Percentiles rank a stretch among this genome's conserved stretches.
Evolutionary conservation across 306 rosid species (phyloP).

Genomic region (Acacia melanoxylon): DNA sequence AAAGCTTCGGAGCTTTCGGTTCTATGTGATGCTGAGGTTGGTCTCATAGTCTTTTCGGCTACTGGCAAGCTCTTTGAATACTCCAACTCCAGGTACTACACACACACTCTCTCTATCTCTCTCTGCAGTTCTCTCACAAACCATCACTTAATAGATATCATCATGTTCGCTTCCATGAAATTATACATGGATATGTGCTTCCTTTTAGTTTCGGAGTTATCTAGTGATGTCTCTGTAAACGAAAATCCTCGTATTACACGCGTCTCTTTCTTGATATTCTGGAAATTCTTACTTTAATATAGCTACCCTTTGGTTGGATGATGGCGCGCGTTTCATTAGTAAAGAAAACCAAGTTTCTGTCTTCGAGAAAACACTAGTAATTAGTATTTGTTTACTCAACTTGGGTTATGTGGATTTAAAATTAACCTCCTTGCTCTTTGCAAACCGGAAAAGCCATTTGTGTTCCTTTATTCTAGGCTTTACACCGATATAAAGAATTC

Average conservation of each 20-base stretch:
- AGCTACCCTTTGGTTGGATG: neutral
- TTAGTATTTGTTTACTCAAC: neutral
- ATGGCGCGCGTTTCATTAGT: neutral
- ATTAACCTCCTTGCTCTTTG: neutral
- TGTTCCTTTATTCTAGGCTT: neutral
- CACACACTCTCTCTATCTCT: too few species aligned
- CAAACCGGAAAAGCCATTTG: neutral
- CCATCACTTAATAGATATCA: too few species aligned
- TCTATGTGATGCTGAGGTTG: conserved; percentile 43
- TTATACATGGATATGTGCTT: neutral
- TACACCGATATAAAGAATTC: neutral
- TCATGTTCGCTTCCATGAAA: neutral
- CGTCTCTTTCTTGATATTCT: conserved; percentile 12
- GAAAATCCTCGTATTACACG: conserved; percentile 29
- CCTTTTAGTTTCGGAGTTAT: neutral
- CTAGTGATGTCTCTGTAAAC: conserved; percentile 14
- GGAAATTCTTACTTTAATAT: conserved; percentile 7
- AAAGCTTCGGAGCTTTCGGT: conserved; percentile 46
- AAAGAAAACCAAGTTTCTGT: neutral
- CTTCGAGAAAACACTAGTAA: neutral
- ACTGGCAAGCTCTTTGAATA: conserved; percentile 41
- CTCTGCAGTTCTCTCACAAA: neutral
- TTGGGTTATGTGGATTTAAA: neutral
- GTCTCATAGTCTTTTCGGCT: conserved; percentile 40
- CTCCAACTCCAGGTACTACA: conserved; percentile 33